Evolutionary conservation across 1,139 yeast species (phyloP).

Genomic region (Taphrina flavorubra): DNA sequence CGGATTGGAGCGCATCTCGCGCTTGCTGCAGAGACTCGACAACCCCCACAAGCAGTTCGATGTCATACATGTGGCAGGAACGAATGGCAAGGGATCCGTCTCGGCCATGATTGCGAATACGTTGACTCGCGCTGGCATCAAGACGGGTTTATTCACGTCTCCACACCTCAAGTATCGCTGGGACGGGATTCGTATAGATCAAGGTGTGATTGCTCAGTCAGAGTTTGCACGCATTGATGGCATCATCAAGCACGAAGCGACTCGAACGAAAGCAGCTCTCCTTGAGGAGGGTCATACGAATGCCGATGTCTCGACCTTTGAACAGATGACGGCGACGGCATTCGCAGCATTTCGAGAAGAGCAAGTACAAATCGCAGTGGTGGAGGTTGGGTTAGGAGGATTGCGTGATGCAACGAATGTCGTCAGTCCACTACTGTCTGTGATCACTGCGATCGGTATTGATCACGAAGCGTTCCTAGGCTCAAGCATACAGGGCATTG

Average conservation of each 20-base stretch:
- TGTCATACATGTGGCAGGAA: conserved; percentile 91
- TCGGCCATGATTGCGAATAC: conserved; percentile 92
- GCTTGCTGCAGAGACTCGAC: conserved; percentile 33
- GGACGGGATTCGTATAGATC: conserved; percentile 87
- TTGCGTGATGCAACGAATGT: conserved; percentile 94
- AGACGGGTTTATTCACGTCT: conserved; percentile 88
- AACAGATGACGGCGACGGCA: conserved; percentile 79
- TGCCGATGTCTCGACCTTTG: conserved; percentile 58
- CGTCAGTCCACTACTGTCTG: conserved; percentile 82
- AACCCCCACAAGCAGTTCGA: conserved; percentile 49
- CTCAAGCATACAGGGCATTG: conserved; percentile 81
- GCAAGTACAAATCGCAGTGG: conserved; percentile 88
- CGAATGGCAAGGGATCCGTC: conserved; percentile 98
- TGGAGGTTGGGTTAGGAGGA: conserved; percentile 98
- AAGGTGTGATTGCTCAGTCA: conserved; percentile 60
- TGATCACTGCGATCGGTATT: conserved; percentile 83
- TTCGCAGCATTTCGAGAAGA: conserved; percentile 88
- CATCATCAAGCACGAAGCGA: not conserved
- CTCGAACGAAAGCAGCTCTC: conserved; percentile 52
- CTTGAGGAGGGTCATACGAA: conserved; percentile 87
- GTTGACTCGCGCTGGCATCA: conserved; percentile 59
- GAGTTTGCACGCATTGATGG: conserved; percentile 67
- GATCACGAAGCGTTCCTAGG: conserved; percentile 94
- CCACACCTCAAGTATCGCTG: conserved; percentile 94
- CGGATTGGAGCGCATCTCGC: conserved; percentile 41